Evolutionary conservation across 768 basidiomycete species (phyloP).

Genomic region (Tylopilus sp.): DNA sequence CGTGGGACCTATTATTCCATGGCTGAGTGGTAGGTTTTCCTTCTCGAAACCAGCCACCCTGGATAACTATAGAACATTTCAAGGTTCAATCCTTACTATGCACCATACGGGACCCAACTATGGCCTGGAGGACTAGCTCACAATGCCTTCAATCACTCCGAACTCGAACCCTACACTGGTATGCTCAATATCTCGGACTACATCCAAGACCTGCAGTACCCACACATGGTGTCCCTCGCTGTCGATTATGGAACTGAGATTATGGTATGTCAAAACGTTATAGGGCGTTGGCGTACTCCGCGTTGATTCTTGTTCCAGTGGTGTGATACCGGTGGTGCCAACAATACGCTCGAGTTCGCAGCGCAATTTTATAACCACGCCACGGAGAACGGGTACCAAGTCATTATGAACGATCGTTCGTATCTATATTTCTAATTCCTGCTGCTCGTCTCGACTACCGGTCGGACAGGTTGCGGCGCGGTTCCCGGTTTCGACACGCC

Average conservation of each 20-base stretch:
- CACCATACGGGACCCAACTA: constrained; percentile 44
- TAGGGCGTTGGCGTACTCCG: background rate
- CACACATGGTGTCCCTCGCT: constrained; percentile 50
- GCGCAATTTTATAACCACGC: constrained; percentile 46
- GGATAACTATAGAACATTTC: background rate
- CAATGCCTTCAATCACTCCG: constrained; percentile 44
- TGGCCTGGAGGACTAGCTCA: constrained; percentile 56
- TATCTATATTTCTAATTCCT: background rate
- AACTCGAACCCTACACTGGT: constrained; percentile 55
- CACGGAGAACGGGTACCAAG: constrained; percentile 40
- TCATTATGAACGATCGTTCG: constrained; percentile 44
- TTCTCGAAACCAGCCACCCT: background rate
- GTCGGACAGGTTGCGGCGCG: constrained; percentile 41
- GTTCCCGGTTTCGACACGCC: constrained; percentile 55
- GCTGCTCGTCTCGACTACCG: background rate
- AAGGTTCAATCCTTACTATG: constrained; percentile 56
- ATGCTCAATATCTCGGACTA: constrained; percentile 48
- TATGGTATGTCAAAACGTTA: constrained; percentile 41
- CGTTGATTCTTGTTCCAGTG: constrained; percentile 33
- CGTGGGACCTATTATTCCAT: constrained; percentile 59
- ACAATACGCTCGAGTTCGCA: constrained; percentile 43
- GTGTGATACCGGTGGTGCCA: constrained; percentile 57
- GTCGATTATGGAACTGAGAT: constrained; percentile 50
- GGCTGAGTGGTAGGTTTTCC: constrained; percentile 44
- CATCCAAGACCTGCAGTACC: constrained; percentile 46